Base-by-base conservation (phyloP, 1,284 basidiomycete genomes). In the Malassezia obtusa region DNA sequence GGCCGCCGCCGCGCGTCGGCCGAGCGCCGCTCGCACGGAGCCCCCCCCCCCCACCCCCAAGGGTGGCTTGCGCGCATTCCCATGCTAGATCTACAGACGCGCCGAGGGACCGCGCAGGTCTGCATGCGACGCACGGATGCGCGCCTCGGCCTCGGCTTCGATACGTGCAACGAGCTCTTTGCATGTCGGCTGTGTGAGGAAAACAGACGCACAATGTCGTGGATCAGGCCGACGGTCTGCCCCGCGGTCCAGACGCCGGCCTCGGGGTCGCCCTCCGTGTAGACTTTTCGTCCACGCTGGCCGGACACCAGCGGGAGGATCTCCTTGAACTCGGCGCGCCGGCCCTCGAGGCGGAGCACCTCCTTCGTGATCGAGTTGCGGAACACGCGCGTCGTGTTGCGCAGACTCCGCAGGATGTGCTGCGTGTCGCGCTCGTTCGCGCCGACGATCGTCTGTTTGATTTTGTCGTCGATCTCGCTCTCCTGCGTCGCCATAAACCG, bases 251-350 rank as follows among this genome's bases (percentile, higher is more conserved):
- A 94, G 58, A 92, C 84, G 1, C 91, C 90, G 60, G 84, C 83
- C 60, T 95, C 87, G 0, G 82, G 77, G 67, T 94, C 89, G 14
- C 90, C 89, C 5, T 75, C 80, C 71, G 88, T 86, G 74, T 90
- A 94, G 8, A 92, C 90, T 49, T 79, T 65, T 57, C 80, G 80
- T 14, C 87, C 89, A 12, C 87, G 78, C 15, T 79, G 79, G 25
- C 89, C 90, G 2, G 86, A 82, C 10, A 92, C 90, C 44, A 94
- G 60, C 11, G 59, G 82, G 25, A 82, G 79, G 17, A 91, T 64
- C 28, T 95, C 89, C 66, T 87, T 82, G 65, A 95, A 94, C 75
- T 91, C 84, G 47, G 85, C 87, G 7, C 89, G 87, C 36, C 83
- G 85, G 15, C 79, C 78, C 76, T 94, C 90, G 43, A 90, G 80